phyloP scores from a whole-genome alignment of 2,329 filamentous ascomycete genomes.

The Pseudogymnoascus pannorum region DNA sequence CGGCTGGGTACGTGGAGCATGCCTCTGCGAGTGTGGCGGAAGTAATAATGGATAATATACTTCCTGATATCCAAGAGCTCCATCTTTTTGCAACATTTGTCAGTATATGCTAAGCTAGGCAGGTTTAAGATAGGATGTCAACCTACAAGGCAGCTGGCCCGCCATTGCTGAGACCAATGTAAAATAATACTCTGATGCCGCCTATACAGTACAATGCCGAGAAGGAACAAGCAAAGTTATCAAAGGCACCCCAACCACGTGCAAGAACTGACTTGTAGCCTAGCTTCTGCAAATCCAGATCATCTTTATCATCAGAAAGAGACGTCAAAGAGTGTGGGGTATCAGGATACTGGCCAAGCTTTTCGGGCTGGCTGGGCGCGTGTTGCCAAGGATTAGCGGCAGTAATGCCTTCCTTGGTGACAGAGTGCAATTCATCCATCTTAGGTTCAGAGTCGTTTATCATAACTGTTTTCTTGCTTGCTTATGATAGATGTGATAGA shows the following conservation, averaged over 20 bases:
- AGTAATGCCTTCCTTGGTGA: neutral
- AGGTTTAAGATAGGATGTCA: neutral
- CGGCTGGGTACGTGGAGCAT: constrained; percentile 27
- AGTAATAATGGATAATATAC: constrained; percentile 20
- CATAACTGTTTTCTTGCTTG: neutral
- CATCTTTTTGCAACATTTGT: constrained; percentile 4
- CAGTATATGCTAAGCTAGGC: neutral
- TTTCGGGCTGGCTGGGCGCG: neutral
- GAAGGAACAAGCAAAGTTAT: constrained; percentile 26
- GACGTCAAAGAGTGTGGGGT: neutral
- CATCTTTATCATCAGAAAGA: constrained; percentile 20
- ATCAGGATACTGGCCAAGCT: neutral
- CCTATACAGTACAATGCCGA: constrained; percentile 26
- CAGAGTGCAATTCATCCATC: neutral
- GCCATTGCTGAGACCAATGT: constrained; percentile 25
- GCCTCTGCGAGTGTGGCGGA: constrained; percentile 28
- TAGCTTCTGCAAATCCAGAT: constrained; percentile 23
- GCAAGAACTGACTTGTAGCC: constrained; percentile 24
- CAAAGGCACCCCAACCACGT: constrained; percentile 24
- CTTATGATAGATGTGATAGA: neutral
- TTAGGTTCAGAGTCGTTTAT: neutral
- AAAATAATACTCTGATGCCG: constrained; percentile 26
- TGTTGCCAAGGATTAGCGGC: neutral
- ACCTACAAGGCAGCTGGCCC: constrained; percentile 16
- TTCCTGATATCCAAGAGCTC: constrained; percentile 13